Evolutionary conservation across 2,329 filamentous ascomycete species (phyloP), one percentile per base, ranked within the genome.

Genomic region (Escovopsis sp.): DNA sequence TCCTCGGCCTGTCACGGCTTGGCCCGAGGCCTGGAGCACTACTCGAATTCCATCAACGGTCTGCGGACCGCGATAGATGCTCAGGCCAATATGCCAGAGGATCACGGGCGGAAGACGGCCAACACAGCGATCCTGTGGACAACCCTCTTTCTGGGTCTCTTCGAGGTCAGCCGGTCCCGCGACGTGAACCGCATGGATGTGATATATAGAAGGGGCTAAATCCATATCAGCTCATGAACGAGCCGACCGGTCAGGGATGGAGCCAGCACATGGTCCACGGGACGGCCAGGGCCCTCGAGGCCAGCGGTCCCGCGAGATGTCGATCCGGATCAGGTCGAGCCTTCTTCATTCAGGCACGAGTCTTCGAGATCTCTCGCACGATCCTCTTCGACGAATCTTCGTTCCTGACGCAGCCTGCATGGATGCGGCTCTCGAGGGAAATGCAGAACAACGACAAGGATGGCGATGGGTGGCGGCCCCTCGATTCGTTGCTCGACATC

Each of bases 231-330:
- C 51, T 62, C 2, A 55, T 61, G 51, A 55, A 49, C 1, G 59
- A 61, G 26, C 44, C 51, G 0, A 55, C 57, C 0, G 59, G 57
- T 0, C 45, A 54, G 15, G 58, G 55, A 0, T 62, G 59, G 59
- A 32, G 59, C 4, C 57, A 59, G 6, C 59, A 62, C 10, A 50
- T 62, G 23, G 54, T 61, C 0, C 55, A 60, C 23, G 59, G 59
- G 7, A 62, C 59, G 0, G 53, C 56, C 0, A 57, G 46, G 1
- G 58, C 59, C 0, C 46, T 62, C 1, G 43, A 58, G 3, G 57
- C 57, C 0, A 50, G 44, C 3, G 59, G 59, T 0, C 55, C 59
- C 12, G 23, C 40, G 12, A 36, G 46, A 2, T 60, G 53, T 28
- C 26, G 33, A 2, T 46, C 52, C 4, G 52, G 50, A 2, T 41